These are phyloP conservation scores for Nicotiana noctiflora DNA, from an alignment of 257 asterid species.

Conservation along the genomic window DNA sequence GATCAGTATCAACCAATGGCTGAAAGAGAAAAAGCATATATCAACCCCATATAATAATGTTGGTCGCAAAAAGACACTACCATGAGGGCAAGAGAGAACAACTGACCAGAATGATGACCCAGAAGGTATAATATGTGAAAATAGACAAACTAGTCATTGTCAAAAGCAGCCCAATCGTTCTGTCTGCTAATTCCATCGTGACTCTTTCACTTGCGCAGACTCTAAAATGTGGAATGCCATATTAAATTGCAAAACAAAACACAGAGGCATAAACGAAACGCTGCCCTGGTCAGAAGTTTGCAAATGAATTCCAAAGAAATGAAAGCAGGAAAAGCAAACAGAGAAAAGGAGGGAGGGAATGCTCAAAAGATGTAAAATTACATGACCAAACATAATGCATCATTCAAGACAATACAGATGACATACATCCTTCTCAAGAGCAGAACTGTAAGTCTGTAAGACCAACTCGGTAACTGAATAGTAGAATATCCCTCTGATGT, in stretches of 20 bases:
- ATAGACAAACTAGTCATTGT: slow-evolving; percentile 68
- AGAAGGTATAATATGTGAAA: slow-evolving; percentile 85
- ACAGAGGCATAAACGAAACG: background rate
- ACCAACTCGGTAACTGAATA: background rate
- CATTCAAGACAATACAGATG: background rate
- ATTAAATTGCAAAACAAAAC: background rate
- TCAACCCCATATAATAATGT: background rate
- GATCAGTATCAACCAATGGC: slow-evolving; percentile 88
- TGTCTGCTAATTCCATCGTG: slow-evolving; percentile 73
- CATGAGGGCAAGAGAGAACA: background rate
- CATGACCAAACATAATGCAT: background rate
- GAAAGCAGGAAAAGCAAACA: background rate
- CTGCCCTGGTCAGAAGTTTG: background rate
- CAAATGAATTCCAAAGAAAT: background rate
- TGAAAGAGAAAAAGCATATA: slow-evolving; percentile 22
- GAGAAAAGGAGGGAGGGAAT: background rate
- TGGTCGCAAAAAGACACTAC: background rate
- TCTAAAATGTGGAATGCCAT: background rate
- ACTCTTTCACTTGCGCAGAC: slow-evolving; percentile 6
- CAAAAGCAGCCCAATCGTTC: slow-evolving; percentile 67
- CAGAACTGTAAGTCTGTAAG: background rate
- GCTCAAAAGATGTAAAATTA: background rate
- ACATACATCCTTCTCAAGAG: background rate
- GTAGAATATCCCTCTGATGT: background rate
- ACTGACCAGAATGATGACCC: slow-evolving; percentile 90